Conservation (phyloP, 805 yeast genomes). For the Cyberlindnera galapagoensis region DNA sequence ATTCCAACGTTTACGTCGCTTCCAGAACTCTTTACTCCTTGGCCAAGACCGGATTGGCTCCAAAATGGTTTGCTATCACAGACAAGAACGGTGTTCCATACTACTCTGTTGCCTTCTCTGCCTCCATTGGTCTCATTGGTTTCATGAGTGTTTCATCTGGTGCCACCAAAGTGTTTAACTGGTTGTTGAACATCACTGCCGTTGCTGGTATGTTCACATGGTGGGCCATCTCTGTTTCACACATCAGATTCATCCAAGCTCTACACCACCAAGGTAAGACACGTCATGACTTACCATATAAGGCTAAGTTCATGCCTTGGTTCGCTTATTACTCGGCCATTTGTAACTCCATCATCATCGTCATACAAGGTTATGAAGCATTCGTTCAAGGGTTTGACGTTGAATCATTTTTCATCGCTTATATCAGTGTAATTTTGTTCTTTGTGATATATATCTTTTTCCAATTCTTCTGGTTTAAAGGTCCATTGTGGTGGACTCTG, state of each 20-base stretch:
- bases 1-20: constrained; percentile 67
- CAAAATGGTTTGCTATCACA: constrained; percentile 42
- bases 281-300: constrained; percentile 65
- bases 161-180: constrained; percentile 55
- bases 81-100: constrained; percentile 58
- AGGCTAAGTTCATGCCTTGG: constrained; percentile 61
- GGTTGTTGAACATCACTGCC: constrained; percentile 72
- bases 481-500: constrained; percentile 30
- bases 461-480: constrained; percentile 44
- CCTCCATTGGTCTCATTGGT: constrained; percentile 57
- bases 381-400: constrained; percentile 40
- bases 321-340: constrained; percentile 57
- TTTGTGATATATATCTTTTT: constrained; percentile 47
- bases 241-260: constrained; percentile 64
- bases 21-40: constrained; percentile 62
- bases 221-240: constrained; percentile 61
- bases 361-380: constrained; percentile 67
- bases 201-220: constrained; percentile 74
- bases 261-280: constrained; percentile 56
- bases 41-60: constrained; percentile 53
- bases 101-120: constrained; percentile 47
- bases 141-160: constrained; percentile 45
- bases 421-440: constrained; percentile 63
- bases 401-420: constrained; percentile 62
- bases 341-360: constrained; percentile 46